Evolutionary conservation across 208 protist genomes (phyloP).

Genomic region (Wallacemonas sp.): DNA sequence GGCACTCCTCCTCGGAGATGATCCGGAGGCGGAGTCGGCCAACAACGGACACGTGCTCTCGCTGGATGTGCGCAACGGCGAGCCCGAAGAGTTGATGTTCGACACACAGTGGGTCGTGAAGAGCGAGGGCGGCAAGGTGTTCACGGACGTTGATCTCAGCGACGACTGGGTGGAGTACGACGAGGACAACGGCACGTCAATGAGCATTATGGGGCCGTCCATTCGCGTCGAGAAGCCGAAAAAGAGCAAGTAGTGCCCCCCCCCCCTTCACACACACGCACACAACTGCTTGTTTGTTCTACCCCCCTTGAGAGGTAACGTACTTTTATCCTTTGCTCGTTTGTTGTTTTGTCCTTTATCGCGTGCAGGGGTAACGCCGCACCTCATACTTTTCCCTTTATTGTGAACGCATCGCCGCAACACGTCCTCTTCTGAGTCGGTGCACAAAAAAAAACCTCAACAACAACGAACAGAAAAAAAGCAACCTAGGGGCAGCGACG

Average conservation of each 20-base stretch:
- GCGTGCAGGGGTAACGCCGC: too few species aligned
- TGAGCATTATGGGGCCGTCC: slow-evolving; percentile 41
- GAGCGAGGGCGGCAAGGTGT: slow-evolving; percentile 22
- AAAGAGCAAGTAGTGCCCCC: slow-evolving; percentile 29
- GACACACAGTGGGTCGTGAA: slow-evolving; percentile 65
- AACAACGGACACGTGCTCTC: slow-evolving; percentile 26
- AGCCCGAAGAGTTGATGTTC: slow-evolving; percentile 58
- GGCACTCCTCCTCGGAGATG: slow-evolving; percentile 5
- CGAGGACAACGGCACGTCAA: slow-evolving; percentile 27
- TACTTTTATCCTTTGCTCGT: too few species aligned
- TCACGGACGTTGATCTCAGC: slow-evolving; percentile 61
- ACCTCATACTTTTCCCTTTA: too few species aligned
- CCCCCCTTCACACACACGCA: too few species aligned
- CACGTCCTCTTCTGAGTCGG: too few species aligned
- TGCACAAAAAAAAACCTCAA: too few species aligned
- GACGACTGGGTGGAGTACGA: slow-evolving; percentile 81
- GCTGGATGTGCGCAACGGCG: slow-evolving; percentile 70
- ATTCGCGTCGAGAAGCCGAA: slow-evolving; percentile 45
- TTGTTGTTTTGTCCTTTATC: too few species aligned
- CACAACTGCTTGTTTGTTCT: too few species aligned
- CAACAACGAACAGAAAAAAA: too few species aligned
- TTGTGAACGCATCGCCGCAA: too few species aligned
- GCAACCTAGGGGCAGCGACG: too few species aligned
- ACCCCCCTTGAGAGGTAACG: too few species aligned
- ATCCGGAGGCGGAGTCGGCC: slow-evolving; percentile 13